Percentiles rank a stretch among this genome's conserved stretches.
Evolutionary conservation across 495 filamentous ascomycete species (phyloP).

Genomic region (Podospora bellae-mahoneyi): DNA sequence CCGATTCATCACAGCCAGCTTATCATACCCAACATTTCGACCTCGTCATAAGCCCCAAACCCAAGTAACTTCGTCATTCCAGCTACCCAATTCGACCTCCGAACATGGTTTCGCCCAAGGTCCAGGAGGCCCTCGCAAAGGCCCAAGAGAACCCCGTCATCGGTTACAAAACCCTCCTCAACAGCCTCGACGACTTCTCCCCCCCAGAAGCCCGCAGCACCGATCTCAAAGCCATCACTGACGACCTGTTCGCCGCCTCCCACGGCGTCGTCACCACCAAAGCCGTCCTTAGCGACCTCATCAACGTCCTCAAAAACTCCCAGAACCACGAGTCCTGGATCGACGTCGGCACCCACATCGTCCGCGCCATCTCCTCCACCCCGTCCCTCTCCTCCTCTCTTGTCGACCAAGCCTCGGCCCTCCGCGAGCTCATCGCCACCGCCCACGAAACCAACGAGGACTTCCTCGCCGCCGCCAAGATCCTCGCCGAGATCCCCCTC

Average conservation of each 20-base stretch:
- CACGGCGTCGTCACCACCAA: constrained; percentile 75
- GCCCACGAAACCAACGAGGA: constrained; percentile 82
- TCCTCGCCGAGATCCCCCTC: constrained; percentile 78
- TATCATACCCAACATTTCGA: background rate
- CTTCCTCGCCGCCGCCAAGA: constrained; percentile 69
- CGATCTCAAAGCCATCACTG: constrained; percentile 66
- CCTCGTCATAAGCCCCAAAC: background rate
- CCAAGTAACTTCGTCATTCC: background rate
- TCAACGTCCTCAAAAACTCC: constrained; percentile 56
- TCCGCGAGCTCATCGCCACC: constrained; percentile 77
- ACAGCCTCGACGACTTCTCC: constrained; percentile 56
- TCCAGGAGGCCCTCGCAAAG: constrained; percentile 52
- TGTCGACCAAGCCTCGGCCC: constrained; percentile 79
- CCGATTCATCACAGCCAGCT: background rate
- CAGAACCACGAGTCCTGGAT: constrained; percentile 59
- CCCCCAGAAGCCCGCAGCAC: constrained; percentile 52
- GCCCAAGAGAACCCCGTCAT: constrained; percentile 47
- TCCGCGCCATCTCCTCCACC: constrained; percentile 56
- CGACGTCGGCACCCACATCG: constrained; percentile 64
- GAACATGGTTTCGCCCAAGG: constrained; percentile 29
- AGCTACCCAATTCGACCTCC: background rate
- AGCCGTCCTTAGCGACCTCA: constrained; percentile 65
- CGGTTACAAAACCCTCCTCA: constrained; percentile 65
- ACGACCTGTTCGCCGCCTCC: constrained; percentile 62
- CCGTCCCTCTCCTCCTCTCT: constrained; percentile 54